Evolutionary conservation across 116 monocot species (phyloP).

Genomic region (Cymodocea nodosa): DNA sequence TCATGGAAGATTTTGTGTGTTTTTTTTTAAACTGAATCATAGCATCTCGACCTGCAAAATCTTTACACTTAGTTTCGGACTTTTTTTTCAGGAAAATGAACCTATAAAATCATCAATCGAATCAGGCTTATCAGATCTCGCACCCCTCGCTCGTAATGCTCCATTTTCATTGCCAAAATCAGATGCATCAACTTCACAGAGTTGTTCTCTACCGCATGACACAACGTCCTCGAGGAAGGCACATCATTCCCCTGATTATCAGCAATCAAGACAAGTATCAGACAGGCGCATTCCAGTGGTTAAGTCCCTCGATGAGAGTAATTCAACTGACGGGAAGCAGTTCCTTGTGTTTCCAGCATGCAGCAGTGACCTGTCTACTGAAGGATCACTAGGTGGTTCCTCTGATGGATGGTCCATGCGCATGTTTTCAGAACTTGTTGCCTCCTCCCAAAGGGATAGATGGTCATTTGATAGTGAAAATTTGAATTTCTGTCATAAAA

Average conservation of each 20-base stretch:
- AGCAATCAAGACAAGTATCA: constrained; percentile 20
- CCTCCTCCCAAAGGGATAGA: constrained; percentile 45
- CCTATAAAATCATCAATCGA: constrained; percentile 4
- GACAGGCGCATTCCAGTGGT: constrained; percentile 33
- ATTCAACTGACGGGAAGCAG: constrained; percentile 23
- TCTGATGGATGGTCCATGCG: constrained; percentile 92
- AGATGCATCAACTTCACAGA: constrained; percentile 33
- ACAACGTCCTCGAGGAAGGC: constrained; percentile 25
- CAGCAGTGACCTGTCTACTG: constrained; percentile 40
- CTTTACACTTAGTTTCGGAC: neutral
- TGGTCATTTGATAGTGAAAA: constrained; percentile 62
- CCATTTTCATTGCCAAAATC: constrained; percentile 4
- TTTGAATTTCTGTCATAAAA: constrained; percentile 13
- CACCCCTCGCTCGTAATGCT: neutral
- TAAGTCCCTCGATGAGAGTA: constrained; percentile 36
- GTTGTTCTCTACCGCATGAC: constrained; percentile 15
- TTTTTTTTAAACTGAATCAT: constrained; percentile 1
- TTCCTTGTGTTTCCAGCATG: constrained; percentile 31
- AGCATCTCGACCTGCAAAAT: neutral
- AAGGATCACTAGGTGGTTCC: constrained; percentile 50
- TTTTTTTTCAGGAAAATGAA: constrained; percentile 9
- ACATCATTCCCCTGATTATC: constrained; percentile 15
- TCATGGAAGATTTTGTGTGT: neutral
- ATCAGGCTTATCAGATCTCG: constrained; percentile 8
- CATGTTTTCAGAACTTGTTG: constrained; percentile 72